These are phyloP conservation scores for Zasmidium citrigriseum DNA, from an alignment of 2,329 filamentous ascomycete species.

Conservation along the genomic window DNA sequence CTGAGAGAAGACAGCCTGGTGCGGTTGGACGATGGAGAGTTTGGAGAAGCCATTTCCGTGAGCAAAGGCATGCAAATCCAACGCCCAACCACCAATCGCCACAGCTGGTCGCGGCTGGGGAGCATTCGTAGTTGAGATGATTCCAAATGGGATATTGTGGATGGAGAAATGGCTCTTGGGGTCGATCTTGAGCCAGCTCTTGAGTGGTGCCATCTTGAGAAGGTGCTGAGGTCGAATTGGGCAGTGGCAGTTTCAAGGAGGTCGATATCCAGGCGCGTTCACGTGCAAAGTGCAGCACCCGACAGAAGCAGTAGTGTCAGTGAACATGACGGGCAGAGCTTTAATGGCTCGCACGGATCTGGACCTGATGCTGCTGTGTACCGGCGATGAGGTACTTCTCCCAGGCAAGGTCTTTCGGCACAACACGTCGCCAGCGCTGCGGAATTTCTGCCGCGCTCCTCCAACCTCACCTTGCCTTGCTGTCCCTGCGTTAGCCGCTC, in stretches of 20 bases:
- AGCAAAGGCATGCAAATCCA: slow-evolving; percentile 68
- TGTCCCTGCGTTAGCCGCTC: no score
- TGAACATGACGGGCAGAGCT: neutral
- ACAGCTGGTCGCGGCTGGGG: slow-evolving; percentile 64
- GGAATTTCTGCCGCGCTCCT: neutral
- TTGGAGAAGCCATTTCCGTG: slow-evolving; percentile 60
- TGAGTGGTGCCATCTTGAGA: slow-evolving; percentile 33
- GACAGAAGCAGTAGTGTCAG: neutral
- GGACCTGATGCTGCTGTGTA: neutral
- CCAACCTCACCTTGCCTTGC: neutral
- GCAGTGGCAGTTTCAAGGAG: slow-evolving; percentile 41
- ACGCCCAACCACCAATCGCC: slow-evolving; percentile 70
- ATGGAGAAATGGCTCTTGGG: slow-evolving; percentile 69
- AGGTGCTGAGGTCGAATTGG: slow-evolving; percentile 34
- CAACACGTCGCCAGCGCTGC: neutral
- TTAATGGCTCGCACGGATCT: neutral
- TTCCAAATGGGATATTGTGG: slow-evolving; percentile 80
- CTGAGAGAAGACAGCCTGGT: slow-evolving; percentile 63
- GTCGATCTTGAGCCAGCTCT: slow-evolving; percentile 63
- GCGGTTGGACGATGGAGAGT: slow-evolving; percentile 58
- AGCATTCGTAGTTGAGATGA: slow-evolving; percentile 66
- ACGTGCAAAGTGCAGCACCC: no score
- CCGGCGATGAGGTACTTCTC: neutral
- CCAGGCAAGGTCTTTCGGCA: neutral
- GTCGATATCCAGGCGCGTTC: neutral